Percentiles rank a stretch among this genome's conserved stretches.
These are phyloP conservation scores for Wickerhamomyces ciferrii DNA, from an alignment of 805 yeast species.

Conservation along the genomic window DNA sequence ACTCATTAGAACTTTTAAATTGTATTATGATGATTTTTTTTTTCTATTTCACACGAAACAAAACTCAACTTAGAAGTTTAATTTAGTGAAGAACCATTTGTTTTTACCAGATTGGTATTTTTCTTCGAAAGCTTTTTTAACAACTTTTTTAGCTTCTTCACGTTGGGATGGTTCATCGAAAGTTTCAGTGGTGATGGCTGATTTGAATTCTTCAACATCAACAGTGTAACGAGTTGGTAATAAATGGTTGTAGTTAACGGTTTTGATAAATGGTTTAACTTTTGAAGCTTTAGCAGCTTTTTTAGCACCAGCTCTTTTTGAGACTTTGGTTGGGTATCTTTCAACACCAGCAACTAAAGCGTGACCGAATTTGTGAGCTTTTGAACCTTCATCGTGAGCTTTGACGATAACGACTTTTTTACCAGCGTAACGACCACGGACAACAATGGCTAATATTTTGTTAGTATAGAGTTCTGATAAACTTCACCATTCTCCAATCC, in stretches of 20 bases:
- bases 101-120: slow-evolving; percentile 99
- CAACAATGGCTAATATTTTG: slow-evolving; percentile 65
- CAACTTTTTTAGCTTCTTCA: slow-evolving; percentile 98
- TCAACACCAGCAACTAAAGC: slow-evolving; percentile 99
- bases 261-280: slow-evolving; percentile 99
- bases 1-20: background rate
- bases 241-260: slow-evolving; percentile 98
- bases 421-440: slow-evolving; percentile 99
- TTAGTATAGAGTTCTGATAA: slow-evolving; percentile 2
- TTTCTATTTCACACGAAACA: background rate
- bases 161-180: slow-evolving; percentile 97
- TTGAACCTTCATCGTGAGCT: slow-evolving; percentile 98
- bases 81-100: slow-evolving; percentile 99
- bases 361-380: slow-evolving; percentile 98
- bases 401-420: slow-evolving; percentile 98
- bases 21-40: background rate
- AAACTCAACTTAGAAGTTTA: slow-evolving; percentile 57
- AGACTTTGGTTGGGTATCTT: slow-evolving; percentile 95
- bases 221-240: slow-evolving; percentile 99
- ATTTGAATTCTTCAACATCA: slow-evolving; percentile 94
- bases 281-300: slow-evolving; percentile 95
- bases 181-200: slow-evolving; percentile 87
- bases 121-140: slow-evolving; percentile 99
- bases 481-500: background rate
- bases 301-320: slow-evolving; percentile 93